Percentiles rank a stretch among this genome's conserved stretches.
These are phyloP conservation scores for Petasospora rhodanensis DNA, from an alignment of 1,139 yeast genomes.

Conservation along the genomic window DNA sequence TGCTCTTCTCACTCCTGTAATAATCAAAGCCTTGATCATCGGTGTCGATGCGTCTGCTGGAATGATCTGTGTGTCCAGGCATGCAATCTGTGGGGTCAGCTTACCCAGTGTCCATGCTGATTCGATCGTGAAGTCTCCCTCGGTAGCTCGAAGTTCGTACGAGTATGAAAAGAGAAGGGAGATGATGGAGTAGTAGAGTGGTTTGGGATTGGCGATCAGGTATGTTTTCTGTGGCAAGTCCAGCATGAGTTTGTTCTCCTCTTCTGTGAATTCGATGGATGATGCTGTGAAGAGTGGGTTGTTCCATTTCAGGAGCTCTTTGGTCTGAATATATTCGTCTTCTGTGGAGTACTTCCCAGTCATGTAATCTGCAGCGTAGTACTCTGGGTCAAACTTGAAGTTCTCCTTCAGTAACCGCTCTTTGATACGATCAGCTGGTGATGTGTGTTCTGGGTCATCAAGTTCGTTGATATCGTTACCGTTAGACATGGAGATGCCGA, in stretches of 20 bases:
- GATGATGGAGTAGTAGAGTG: conserved; percentile 55
- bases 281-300: conserved; percentile 40
- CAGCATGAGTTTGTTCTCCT: conserved; percentile 63
- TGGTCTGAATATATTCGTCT: conserved; percentile 50
- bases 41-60: conserved; percentile 31
- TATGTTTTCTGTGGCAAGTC: conserved; percentile 63
- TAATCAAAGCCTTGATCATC: conserved; percentile 48
- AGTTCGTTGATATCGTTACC: conserved; percentile 93
- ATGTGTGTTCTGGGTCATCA: conserved; percentile 65
- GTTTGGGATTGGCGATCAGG: conserved; percentile 47
- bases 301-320: conserved; percentile 51
- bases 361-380: conserved; percentile 80
- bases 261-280: conserved; percentile 47
- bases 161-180: conserved; percentile 67
- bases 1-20: conserved; percentile 67
- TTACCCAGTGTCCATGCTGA: conserved; percentile 95
- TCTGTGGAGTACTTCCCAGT: conserved; percentile 50
- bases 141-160: conserved; percentile 70
- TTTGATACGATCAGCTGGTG: conserved; percentile 52
- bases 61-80: conserved; percentile 55
- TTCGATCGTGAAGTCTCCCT: conserved; percentile 78
- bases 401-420: conserved; percentile 70
- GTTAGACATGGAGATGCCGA: conserved; percentile 63
- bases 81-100: conserved; percentile 70
- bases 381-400: conserved; percentile 80